Evolutionary conservation across 1,284 basidiomycete genomes (phyloP), one percentile per base, ranked within the genome.

Genomic region (Pseudozyma hubeiensis): DNA sequence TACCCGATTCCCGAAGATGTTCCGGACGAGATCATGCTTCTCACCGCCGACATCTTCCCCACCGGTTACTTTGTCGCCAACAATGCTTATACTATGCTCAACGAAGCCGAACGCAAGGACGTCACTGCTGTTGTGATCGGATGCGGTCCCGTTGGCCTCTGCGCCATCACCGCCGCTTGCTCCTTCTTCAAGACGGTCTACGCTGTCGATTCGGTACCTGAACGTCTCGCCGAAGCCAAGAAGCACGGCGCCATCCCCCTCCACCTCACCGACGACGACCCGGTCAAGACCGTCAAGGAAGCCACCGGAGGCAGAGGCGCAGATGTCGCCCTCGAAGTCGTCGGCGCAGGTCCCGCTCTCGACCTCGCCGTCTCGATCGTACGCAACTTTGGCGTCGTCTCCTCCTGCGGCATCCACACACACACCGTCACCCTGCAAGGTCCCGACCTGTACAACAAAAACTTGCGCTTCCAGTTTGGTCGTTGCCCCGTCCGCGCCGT

Each of bases 351-450:
- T 50, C 87, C 87, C 43, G 92, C 93, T 0, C 85, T 94, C 24
- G 86, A 87, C 14, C 87, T 92, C n/a, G 89, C 92, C 0, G 90
- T 93, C 77, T 88, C 91, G 14, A 87, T 95, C 41, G 90, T 93
- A 34, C 88, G 91, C 35, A 89, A 92, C 1, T 93, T 91, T 78
- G 93, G 93, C 7, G 90, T 90, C 13, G 89, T 95, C 64, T 88
- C 88, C 35, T 92, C 91, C 6, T 91, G 93, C 19, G 93, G 93
- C 7, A 91, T 92, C 14, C 85, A 86, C 75, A 84, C 78, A 8
- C 77, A 85, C 41, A 52, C 74, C 7, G 68, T 86, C 33, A 75
- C 78, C 1, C 58, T 87, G 17, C 72, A 81, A 7, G 87, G 87
- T 7, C 80, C 81, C 8, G 86, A 90, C 46, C 84, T 92, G 44